Percentiles rank a stretch among this genome's conserved stretches.
phyloP scores from a whole-genome alignment of 805 yeast species.

The Saccharomycopsis sp. region DNA sequence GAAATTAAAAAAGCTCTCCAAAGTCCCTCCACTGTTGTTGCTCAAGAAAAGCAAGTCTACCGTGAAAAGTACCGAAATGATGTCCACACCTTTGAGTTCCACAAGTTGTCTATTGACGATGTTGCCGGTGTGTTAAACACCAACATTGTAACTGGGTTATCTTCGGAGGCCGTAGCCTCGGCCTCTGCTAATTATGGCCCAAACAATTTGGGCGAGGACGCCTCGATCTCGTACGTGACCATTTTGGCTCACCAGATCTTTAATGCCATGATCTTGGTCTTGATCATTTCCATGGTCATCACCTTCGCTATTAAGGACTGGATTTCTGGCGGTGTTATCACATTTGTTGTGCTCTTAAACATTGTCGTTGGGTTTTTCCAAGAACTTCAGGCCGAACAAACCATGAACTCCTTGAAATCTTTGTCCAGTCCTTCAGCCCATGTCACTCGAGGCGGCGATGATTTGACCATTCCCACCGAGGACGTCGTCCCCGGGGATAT shows the following conservation, averaged over 20 bases:
- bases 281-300: conserved; percentile 61
- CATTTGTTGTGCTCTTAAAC: conserved; percentile 57
- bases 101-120: conserved; percentile 27
- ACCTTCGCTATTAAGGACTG: conserved; percentile 70
- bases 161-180: conserved; percentile 25
- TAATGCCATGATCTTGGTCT: conserved; percentile 74
- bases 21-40: not conserved
- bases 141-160: conserved; percentile 42
- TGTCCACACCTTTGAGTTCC: not conserved
- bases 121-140: conserved; percentile 37
- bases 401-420: conserved; percentile 66
- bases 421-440: conserved; percentile 67
- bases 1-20: not conserved
- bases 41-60: not conserved
- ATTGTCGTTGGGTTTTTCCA: conserved; percentile 63
- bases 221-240: conserved; percentile 43
- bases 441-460: conserved; percentile 56
- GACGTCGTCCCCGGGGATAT: conserved; percentile 72
- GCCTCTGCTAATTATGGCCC: conserved; percentile 40
- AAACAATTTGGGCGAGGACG: conserved; percentile 56
- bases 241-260: conserved; percentile 62
- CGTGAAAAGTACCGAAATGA: not conserved
- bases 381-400: conserved; percentile 68
- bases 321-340: conserved; percentile 79
- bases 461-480: conserved; percentile 50